Base-by-base conservation (phyloP, 2,329 filamentous ascomycete genomes). In the Sphaerulina populicola region DNA sequence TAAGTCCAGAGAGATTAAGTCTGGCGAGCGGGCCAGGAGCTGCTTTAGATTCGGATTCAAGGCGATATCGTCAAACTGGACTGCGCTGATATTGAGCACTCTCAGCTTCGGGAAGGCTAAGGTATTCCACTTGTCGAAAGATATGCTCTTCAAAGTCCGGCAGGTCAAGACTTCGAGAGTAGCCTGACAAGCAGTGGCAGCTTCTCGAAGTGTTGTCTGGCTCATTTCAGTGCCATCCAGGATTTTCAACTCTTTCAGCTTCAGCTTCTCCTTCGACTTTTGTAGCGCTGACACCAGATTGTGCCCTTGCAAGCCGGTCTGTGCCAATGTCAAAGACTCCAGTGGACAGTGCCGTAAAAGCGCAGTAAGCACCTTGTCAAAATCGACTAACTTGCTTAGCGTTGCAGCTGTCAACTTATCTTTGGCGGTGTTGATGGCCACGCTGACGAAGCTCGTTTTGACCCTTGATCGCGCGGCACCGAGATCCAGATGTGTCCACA, bases 401-500 rank as follows among this genome's bases (percentile, higher is more conserved):
- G 64, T 66, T 2, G 63, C 67, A 6, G 59, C 59, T 0, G 58
- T 65, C n/a, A 74, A 59, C 29, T 66, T 66, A 18, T 60, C 51
- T 7, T 68, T 58, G 2, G 70, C 72, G 15, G 62, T 64, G 42
- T 69, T 68, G 45, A 75, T 70, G 4, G 71, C 72, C 4, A 64
- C 64, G 49, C 67, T 69, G 39, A 75, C 57, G 50, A 75, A 75
- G 9, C 52, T 56, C 4, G 64, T 65, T n/a, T 61, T 62, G 3
- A 80, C 71, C 18, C 59, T 61, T 21, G 59, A 42, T 3, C 63
- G 68, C 5, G 75, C 72, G 2, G 62, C 63, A 2, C 71, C 72
- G 7, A 82, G 69, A 55, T 82, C 78, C 9, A 83, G 64, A 51
- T 76, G 64, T 51, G 67, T 68, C 77, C 79, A 80, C 1, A 79